Evolutionary conservation across 805 yeast genomes (phyloP), one percentile per base, ranked within the genome.

Genomic region (Kuraishia borneana): DNA sequence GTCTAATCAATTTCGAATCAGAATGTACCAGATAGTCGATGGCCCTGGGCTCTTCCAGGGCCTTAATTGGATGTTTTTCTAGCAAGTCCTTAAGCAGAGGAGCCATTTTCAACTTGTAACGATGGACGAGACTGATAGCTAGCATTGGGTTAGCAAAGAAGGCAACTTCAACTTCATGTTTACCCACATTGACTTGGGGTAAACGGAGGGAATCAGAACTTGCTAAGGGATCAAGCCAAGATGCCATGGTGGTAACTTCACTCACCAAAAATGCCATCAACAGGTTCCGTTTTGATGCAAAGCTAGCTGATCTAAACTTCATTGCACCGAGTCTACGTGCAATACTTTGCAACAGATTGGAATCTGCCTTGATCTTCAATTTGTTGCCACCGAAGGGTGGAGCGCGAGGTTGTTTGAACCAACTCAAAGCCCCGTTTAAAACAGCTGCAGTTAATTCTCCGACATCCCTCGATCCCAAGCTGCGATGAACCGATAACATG

Each of bases 331-430:
- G 51, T 26, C 42, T 48, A 40, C 48, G 43, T 4, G 72, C 66
- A 3, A 82, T 65, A 18, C 70, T 75, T 20, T 65, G 59, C 42
- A 89, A 60, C 33, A 78, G 55, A 4, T 65, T 60, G 45, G 70
- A 65, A 46, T 88, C 95, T 1, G 84, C 71, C 42, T 75, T 76
- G 33, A 77, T 74, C 49, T 76, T 76, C 41, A 83, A 55, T 30
- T 71, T 65, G 49, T 89, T 85, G 8, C 85, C 79, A 3, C 98
- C 97, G 58, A 68, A 87, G 12, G 97, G 96, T 60, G 79, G 80
- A 3, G 68, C 61, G 2, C 73, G 63, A 16, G 71, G 63, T 31
- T 61, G 65, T 18, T 63, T 64, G 50, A 85, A 92, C 96, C 97
- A 88, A 2, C 80, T 66, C 29, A 92, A 63, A 0, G 80, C 70